Conservation (phyloP, 169 alveolate genomes). For the Plasmodium chabaudi region DNA sequence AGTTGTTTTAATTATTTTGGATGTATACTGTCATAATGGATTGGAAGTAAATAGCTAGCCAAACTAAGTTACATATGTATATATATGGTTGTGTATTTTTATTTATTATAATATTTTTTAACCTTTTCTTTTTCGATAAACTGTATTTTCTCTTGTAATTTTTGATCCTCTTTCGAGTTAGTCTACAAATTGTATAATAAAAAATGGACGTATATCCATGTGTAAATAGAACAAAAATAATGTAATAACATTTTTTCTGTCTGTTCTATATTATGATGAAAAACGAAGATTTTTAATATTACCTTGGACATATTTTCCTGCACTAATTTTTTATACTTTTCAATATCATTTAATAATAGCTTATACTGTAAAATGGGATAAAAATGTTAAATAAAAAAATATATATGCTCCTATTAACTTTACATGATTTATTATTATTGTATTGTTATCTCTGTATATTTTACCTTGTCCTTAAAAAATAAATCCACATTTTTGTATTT, state of each 20-base stretch:
- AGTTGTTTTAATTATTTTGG: background rate
- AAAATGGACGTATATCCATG: background rate
- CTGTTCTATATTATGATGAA: too few species aligned
- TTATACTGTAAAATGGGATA: constrained; percentile 21
- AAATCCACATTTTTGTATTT: constrained; percentile 57
- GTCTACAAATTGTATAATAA: background rate
- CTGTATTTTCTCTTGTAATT: constrained; percentile 2
- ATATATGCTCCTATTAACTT: background rate
- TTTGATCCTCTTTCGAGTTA: constrained; percentile 22
- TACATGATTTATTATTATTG: background rate
- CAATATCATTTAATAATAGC: constrained; percentile 20
- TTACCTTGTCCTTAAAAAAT: constrained; percentile 60
- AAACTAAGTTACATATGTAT: too few species aligned
- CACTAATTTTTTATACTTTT: constrained; percentile 37
- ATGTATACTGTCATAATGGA: too few species aligned
- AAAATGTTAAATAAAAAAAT: background rate
- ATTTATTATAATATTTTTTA: background rate
- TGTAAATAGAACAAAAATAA: background rate
- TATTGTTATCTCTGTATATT: background rate
- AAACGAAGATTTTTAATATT: background rate
- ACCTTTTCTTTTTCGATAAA: constrained; percentile 29
- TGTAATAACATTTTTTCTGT: too few species aligned
- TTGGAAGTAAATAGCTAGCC: too few species aligned
- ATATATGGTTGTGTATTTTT: too few species aligned
- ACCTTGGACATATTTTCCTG: constrained; percentile 49